Evolutionary conservation across 1,284 basidiomycete genomes (phyloP), one percentile per base, ranked within the genome.

Genomic region (Cryptococcus sp.): DNA sequence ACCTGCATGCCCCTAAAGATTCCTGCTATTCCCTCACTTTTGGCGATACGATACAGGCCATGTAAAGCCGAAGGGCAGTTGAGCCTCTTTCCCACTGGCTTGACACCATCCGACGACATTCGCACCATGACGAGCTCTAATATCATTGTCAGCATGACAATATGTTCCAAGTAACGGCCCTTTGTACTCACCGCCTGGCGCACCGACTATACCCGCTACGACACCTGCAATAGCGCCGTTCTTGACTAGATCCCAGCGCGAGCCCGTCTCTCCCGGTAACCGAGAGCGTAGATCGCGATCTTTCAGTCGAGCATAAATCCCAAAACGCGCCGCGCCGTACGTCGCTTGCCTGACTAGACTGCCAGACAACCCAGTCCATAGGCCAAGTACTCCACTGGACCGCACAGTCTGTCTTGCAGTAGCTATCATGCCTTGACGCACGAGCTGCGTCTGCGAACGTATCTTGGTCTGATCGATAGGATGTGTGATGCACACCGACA

Each of bases 381-480:
- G 52, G 16, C 62, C 52, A 16, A 58, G 19, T 8, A 66, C 39
- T 38, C 67, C 67, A 13, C 38, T 27, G 2, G 27, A 15, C 8
- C 39, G 27, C 3, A 59, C 39, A 16, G 63, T 59, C 40, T 57
- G 53, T 7, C 45, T 20, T 17, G 51, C 55, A 11, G 60, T 65
- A 23, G 41, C 48, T 3, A 61, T 22, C 60, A 67, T 64, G 30
- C 55, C 50, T 20, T 43, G 50, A 20, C 59, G 60, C 8, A 53
- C 38, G n/a, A 20, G 39, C 42, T 67, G 66, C 5, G 57, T 62
- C 38, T 67, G 65, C 3, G 58, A 45, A 6, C 65, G 58, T 39
- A 67, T 55, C 49, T 67, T 67, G 39, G 65, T 67, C 43, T 67
- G 65, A 45, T 67, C 65, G 58, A 67, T 65, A 3, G 65, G 65